Percentiles rank a stretch among this genome's conserved stretches.
phyloP scores from a whole-genome alignment of 306 rosid species.

The Quercus berberidifolia region DNA sequence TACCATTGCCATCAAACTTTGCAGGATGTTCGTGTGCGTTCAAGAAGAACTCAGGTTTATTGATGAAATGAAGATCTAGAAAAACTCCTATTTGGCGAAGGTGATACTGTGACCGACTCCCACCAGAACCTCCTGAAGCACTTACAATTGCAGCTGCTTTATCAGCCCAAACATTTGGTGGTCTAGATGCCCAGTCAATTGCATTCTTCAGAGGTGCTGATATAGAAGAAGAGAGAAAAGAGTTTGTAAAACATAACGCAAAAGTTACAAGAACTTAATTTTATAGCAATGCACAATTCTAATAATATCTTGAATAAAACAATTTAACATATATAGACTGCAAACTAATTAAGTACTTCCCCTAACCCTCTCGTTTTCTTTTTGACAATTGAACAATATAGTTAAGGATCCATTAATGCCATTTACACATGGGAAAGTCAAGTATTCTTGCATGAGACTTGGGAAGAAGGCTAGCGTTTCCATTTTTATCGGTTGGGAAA shows the following conservation, averaged over 20 bases:
- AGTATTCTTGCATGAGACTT: too few relatives aligned
- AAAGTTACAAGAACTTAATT: background rate
- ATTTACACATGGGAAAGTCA: background rate
- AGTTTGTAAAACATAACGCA: background rate
- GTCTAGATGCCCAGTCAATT: conserved; percentile 76
- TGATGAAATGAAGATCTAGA: conserved; percentile 86
- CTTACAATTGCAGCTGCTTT: conserved; percentile 88
- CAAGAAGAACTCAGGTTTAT: conserved; percentile 80
- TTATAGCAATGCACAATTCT: too few relatives aligned
- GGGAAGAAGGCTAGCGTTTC: too few relatives aligned
- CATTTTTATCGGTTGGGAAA: too few relatives aligned
- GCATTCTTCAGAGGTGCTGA: conserved; percentile 79
- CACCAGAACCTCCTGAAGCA: conserved; percentile 75
- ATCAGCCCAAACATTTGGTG: conserved; percentile 81
- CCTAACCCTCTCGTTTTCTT: too few relatives aligned
- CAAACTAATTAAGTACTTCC: background rate
- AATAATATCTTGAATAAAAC: too few relatives aligned
- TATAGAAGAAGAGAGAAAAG: background rate
- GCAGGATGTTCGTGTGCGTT: conserved; percentile 63
- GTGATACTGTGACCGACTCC: conserved; percentile 69
- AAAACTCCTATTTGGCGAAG: conserved; percentile 86
- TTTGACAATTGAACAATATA: background rate
- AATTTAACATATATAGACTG: too few relatives aligned
- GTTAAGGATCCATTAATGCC: background rate
- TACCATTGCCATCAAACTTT: conserved; percentile 63